Evolutionary conservation across 2,329 filamentous ascomycete species (phyloP).

Genomic region (Fusarium ambrosium): DNA sequence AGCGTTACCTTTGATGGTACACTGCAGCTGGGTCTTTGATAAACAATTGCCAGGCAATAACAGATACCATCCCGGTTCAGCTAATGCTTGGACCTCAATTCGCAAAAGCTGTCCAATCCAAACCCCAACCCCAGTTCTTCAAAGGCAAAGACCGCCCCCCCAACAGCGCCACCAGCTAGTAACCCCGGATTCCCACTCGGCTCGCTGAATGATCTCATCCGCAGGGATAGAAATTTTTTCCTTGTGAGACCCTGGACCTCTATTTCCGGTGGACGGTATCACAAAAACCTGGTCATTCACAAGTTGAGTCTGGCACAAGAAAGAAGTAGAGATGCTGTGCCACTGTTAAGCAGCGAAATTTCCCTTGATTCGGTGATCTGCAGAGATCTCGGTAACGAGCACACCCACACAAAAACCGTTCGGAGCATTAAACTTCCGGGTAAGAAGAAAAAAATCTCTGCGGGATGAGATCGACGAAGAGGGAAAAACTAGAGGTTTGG

Average conservation of each 20-base stretch:
- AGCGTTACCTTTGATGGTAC: conserved; percentile 16
- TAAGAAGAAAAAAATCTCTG: conserved; percentile 13
- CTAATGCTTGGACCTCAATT: not conserved
- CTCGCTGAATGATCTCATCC: conserved; percentile 24
- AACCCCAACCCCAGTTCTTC: conserved; percentile 6
- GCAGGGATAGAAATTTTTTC: conserved; percentile 11
- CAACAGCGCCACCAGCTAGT: conserved; percentile 5
- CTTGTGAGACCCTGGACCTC: conserved; percentile 1
- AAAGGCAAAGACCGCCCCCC: conserved; percentile 9
- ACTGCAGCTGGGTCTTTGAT: not conserved
- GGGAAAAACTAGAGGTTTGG: not conserved
- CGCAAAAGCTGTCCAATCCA: not conserved
- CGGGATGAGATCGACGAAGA: conserved; percentile 14
- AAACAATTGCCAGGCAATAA: not conserved
- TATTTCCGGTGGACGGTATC: not conserved
- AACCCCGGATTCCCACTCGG: conserved; percentile 32
- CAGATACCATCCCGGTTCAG: not conserved
- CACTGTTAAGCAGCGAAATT: not conserved
- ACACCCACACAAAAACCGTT: not conserved
- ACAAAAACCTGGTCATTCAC: not conserved
- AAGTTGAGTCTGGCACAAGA: not conserved
- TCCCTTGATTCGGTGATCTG: conserved; percentile 7
- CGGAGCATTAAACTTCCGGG: not conserved
- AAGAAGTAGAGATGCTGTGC: not conserved
- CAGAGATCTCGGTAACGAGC: conserved; percentile 7